phyloP scores from a whole-genome alignment of 352 stramenopile genomes.

The Pythium myriotylum region DNA sequence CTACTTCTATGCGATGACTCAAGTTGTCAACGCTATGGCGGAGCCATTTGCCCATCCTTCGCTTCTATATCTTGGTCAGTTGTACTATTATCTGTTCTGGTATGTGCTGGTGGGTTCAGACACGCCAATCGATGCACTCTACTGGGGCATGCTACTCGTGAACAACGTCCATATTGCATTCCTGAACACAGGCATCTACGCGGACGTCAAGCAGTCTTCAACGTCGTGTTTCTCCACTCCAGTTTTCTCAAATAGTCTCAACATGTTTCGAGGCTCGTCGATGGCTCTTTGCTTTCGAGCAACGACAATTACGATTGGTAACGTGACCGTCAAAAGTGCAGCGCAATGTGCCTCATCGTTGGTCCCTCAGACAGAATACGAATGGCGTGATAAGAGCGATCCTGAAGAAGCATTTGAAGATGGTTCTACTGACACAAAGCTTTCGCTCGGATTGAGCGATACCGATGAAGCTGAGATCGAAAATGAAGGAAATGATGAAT shows the following conservation, averaged over 20 bases:
- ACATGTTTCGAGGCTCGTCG: conserved; percentile 38
- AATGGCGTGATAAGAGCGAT: background rate
- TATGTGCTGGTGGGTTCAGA: conserved; percentile 85
- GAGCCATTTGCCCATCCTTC: conserved; percentile 82
- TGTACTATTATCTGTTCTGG: conserved; percentile 90
- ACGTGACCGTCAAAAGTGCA: conserved; percentile 16
- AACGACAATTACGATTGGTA: conserved; percentile 31
- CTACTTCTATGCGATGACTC: conserved; percentile 85
- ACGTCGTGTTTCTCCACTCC: conserved; percentile 47
- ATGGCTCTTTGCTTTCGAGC: conserved; percentile 66
- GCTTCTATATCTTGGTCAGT: conserved; percentile 80
- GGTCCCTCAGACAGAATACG: background rate
- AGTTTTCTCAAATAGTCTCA: conserved; percentile 32
- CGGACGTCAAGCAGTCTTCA: conserved; percentile 75
- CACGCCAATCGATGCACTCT: conserved; percentile 76
- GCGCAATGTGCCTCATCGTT: background rate
- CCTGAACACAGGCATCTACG: conserved; percentile 86
- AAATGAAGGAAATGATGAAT: too few species aligned
- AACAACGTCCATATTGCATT: conserved; percentile 90
- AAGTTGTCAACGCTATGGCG: conserved; percentile 80
- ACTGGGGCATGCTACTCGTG: conserved; percentile 82
- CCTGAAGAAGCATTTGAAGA: too few species aligned
- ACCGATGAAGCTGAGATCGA: conserved; percentile 5
- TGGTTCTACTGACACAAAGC: background rate
- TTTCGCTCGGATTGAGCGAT: conserved; percentile 2